Base-by-base conservation (phyloP, 2,329 filamentous ascomycete genomes). In the Aspergillus candidus region DNA sequence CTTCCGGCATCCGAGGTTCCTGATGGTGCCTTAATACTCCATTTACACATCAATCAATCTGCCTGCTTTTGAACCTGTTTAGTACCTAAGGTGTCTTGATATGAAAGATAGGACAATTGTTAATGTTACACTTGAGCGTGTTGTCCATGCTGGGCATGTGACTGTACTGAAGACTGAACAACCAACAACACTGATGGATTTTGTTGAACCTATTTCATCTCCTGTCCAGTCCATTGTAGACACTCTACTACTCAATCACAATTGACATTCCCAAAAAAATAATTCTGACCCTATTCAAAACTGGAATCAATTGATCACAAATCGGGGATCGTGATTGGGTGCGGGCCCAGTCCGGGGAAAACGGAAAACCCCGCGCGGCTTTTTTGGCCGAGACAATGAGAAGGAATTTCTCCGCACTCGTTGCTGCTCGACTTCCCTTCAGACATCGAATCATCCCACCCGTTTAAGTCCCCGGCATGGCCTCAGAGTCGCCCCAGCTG, bases 321-420 rank as follows among this genome's bases (percentile, higher is more conserved):
- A 4, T 6, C 3, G 4, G 18, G 3, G 3, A 27, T 27, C 49
- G 18, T 59, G 49, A 59, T 45, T 45, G 43, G 43, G 48, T 54
- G 50, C 54, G 48, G 46, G 31, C 17, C 15, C 41, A 57, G 56
- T 61, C 61, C 49, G 62, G 61, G 62, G 61, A 61, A 48, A 62
- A 47, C 55, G 51, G 56, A 44, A 53, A 54, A 55, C 57, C 58
- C 59, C 60, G 52, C 60, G 57, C 43, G 40, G 43, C 40, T 35
- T 29, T 29, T 34, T 36, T 22, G 32, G 33, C 33, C 11, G 37
- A 38, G 29, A 27, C 22, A 39, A 41, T 27, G 22, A 27, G 22
- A 8, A 41, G 48, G 62, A 65, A 65, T 61, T 45, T 57, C 60
- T 65, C 62, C 62, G 62, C 62, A 62, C 59, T 55, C 43, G 18